These are phyloP conservation scores for Aureobasidium namibiae DNA, from an alignment of 2,329 filamentous ascomycete species.

Conservation along the genomic window DNA sequence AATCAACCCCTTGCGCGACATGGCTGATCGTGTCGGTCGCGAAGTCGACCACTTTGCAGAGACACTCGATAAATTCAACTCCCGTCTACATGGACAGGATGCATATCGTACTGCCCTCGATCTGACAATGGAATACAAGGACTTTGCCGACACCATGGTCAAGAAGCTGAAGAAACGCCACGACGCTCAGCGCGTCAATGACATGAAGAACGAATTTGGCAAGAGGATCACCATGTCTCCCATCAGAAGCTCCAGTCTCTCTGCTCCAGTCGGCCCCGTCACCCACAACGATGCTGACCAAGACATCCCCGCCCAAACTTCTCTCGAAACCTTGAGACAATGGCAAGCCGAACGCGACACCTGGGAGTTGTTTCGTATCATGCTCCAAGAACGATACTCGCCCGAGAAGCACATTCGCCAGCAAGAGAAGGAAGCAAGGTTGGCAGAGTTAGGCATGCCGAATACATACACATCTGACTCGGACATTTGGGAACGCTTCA, in stretches of 20 bases:
- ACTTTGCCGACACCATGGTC: slow-evolving; percentile 45
- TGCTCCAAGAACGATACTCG: slow-evolving; percentile 59
- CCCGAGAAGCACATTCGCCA: slow-evolving; percentile 27
- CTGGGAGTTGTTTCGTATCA: slow-evolving; percentile 74
- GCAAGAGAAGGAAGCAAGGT: slow-evolving; percentile 25
- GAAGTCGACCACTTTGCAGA: slow-evolving; percentile 85
- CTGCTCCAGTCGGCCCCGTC: neutral
- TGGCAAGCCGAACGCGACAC: slow-evolving; percentile 82
- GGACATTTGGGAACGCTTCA: slow-evolving; percentile 64
- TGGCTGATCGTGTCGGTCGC: slow-evolving; percentile 61
- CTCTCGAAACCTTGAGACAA: slow-evolving; percentile 48
- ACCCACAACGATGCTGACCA: slow-evolving; percentile 11
- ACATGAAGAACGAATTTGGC: slow-evolving; percentile 23
- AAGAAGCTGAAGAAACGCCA: slow-evolving; percentile 37
- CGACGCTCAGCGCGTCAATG: slow-evolving; percentile 28
- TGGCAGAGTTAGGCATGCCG: slow-evolving; percentile 26
- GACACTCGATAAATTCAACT: slow-evolving; percentile 66
- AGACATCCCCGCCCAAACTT: slow-evolving; percentile 25
- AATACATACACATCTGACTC: slow-evolving; percentile 50
- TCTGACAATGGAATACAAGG: slow-evolving; percentile 42
- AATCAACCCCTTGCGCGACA: slow-evolving; percentile 53
- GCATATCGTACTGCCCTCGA: slow-evolving; percentile 57
- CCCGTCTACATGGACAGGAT: slow-evolving; percentile 38
- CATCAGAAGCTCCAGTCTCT: neutral
- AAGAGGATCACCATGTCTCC: slow-evolving; percentile 4